Evolutionary conservation across 441 rosid species (phyloP).

Genomic region (Pelargonium cotyledonis): DNA sequence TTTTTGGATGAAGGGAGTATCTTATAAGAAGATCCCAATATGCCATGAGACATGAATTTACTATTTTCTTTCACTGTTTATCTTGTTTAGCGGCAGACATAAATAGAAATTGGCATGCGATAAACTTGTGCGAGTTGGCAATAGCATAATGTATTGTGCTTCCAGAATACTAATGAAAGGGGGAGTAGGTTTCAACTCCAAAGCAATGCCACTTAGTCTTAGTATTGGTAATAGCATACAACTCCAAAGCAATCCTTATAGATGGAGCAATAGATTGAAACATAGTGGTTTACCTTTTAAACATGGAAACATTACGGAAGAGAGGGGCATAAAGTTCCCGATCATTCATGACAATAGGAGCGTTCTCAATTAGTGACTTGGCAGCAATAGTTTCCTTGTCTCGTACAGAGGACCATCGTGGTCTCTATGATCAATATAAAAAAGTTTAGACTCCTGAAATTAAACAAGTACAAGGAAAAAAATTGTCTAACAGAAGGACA

Average conservation of each 20-base stretch:
- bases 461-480: conserved; percentile 13
- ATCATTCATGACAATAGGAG: conserved; percentile 37
- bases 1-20: background rate
- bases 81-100: background rate
- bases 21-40: background rate
- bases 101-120: background rate
- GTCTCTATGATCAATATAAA: conserved; percentile 49
- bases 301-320: conserved; percentile 76
- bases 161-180: background rate
- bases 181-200: background rate
- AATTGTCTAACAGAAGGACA: background rate
- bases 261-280: background rate
- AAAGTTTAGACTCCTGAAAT: conserved; percentile 12
- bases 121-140: background rate
- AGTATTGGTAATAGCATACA: background rate
- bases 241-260: conserved; percentile 6
- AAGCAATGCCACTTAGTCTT: background rate
- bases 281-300: conserved; percentile 48
- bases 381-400: conserved; percentile 68
- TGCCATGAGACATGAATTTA: background rate
- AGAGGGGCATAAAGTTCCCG: conserved; percentile 71
- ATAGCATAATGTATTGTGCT: background rate
- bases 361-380: conserved; percentile 58
- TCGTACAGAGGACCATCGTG: conserved; percentile 64
- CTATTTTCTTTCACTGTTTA: background rate